Conservation (phyloP, 495 filamentous ascomycete species). For the Aspergillus ostianus region DNA sequence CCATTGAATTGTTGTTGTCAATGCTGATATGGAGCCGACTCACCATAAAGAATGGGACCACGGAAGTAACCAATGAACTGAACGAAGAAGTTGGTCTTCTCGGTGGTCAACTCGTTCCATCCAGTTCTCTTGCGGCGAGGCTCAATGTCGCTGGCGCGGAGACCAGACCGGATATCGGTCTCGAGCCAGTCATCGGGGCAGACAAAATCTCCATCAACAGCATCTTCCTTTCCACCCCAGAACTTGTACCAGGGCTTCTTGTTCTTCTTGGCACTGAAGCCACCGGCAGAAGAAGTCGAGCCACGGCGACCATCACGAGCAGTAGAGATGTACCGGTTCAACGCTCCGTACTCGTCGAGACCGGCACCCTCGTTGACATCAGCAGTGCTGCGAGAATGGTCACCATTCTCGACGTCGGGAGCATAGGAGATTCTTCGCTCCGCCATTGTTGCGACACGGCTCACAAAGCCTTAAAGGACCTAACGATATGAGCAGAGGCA, state of each 20-base stretch:
- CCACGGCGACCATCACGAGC: constrained; percentile 60
- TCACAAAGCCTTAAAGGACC: constrained; percentile 44
- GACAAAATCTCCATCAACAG: constrained; percentile 45
- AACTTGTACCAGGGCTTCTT: constrained; percentile 60
- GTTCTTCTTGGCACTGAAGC: constrained; percentile 36
- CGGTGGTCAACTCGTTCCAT: constrained; percentile 71
- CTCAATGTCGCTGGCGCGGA: constrained; percentile 59
- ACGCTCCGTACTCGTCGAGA: constrained; percentile 53
- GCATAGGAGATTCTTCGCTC: constrained; percentile 56
- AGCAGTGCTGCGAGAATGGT: constrained; percentile 36
- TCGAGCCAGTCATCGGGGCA: constrained; percentile 71
- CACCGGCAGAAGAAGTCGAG: constrained; percentile 52
- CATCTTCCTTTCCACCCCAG: constrained; percentile 43
- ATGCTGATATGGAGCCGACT: constrained; percentile 22
- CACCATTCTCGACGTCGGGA: constrained; percentile 52
- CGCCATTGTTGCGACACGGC: constrained; percentile 50
- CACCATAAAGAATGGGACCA: constrained; percentile 83
- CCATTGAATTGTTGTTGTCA: constrained; percentile 5
- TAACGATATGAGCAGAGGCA: constrained; percentile 44
- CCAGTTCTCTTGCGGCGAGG: constrained; percentile 63
- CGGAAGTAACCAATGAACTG: constrained; percentile 79
- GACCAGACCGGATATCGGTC: constrained; percentile 65
- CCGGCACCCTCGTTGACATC: constrained; percentile 30
- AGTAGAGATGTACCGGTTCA: constrained; percentile 66
- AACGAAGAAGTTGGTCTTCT: constrained; percentile 74